Percentiles rank a stretch among this genome's conserved stretches.
phyloP scores from a whole-genome alignment of 331 rosid genomes.

The Rhamnella rubrinervis region DNA sequence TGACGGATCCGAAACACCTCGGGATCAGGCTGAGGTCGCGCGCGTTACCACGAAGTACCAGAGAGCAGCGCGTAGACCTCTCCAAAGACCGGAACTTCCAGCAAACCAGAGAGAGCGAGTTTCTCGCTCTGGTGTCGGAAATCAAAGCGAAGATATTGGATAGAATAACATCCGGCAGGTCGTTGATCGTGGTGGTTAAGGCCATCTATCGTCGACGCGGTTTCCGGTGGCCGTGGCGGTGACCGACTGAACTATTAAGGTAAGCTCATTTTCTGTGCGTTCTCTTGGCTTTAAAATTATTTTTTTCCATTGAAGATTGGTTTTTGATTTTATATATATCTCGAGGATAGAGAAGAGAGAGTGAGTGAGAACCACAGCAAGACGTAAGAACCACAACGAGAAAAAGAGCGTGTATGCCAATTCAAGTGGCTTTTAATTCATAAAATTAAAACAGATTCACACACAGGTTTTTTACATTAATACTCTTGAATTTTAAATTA shows the following conservation, averaged over 20 bases:
- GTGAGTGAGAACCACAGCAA: no score
- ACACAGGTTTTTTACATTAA: no score
- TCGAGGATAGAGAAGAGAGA: no score
- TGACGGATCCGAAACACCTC: constrained; percentile 49
- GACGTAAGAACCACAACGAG: no score
- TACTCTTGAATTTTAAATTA: no score
- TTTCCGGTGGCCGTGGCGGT: not conserved
- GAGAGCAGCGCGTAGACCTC: constrained; percentile 67
- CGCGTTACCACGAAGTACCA: constrained; percentile 88
- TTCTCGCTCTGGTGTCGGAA: constrained; percentile 69
- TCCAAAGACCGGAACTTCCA: constrained; percentile 50
- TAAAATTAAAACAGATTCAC: no score
- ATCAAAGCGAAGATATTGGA: constrained; percentile 42
- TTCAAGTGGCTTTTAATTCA: no score
- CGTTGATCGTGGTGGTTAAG: constrained; percentile 28
- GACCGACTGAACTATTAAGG: not conserved
- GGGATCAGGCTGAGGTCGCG: constrained; percentile 72
- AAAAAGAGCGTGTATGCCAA: no score
- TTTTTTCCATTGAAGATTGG: not conserved
- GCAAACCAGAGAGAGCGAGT: constrained; percentile 62
- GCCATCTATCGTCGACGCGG: not conserved
- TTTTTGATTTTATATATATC: not conserved
- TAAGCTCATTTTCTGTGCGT: no score
- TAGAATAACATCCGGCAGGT: constrained; percentile 72
- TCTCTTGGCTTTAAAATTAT: not conserved